Percentiles rank a stretch among this genome's conserved stretches.
phyloP scores from a whole-genome alignment of 805 yeast genomes.

The Ascoidea rubescens region DNA sequence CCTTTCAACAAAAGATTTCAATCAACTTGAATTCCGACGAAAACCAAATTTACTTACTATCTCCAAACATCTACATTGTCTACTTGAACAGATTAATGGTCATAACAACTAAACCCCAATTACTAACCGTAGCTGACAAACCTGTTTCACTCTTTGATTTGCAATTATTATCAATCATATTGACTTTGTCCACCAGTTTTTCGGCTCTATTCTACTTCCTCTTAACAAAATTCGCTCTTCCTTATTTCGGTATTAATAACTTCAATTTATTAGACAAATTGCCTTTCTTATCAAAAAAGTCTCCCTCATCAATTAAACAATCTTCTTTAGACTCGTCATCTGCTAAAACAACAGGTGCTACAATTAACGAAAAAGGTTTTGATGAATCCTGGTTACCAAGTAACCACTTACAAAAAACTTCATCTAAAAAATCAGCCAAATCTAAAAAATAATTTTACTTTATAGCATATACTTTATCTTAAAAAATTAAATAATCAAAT shows the following conservation, averaged over 20 bases:
- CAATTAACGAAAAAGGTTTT: slow-evolving; percentile 10
- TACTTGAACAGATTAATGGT: slow-evolving; percentile 35
- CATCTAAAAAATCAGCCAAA: too few relatives aligned
- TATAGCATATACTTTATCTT: too few relatives aligned
- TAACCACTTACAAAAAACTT: slow-evolving; percentile 26
- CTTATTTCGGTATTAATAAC: slow-evolving; percentile 27
- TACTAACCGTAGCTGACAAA: slow-evolving; percentile 45
- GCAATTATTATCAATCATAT: slow-evolving; percentile 49
- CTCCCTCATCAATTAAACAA: slow-evolving; percentile 15
- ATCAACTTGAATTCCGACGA: slow-evolving; percentile 44
- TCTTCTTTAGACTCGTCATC: slow-evolving; percentile 10
- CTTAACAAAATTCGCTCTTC: slow-evolving; percentile 29
- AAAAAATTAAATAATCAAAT: too few relatives aligned
- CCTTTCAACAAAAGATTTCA: slow-evolving; percentile 45
- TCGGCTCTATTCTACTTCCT: slow-evolving; percentile 35
- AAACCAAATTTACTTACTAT: slow-evolving; percentile 28
- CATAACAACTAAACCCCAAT: slow-evolving; percentile 43
- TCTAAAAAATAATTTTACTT: too few relatives aligned
- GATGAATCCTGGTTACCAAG: slow-evolving; percentile 50
- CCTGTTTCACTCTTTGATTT: slow-evolving; percentile 63
- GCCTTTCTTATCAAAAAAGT: slow-evolving; percentile 14
- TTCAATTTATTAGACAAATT: slow-evolving; percentile 16
- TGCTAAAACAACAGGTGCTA: slow-evolving; percentile 17
- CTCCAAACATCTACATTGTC: slow-evolving; percentile 43
- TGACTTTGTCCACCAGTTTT: slow-evolving; percentile 34